These are phyloP conservation scores for Ogataea pilisensis DNA, from an alignment of 805 yeast species.

Conservation along the genomic window DNA sequence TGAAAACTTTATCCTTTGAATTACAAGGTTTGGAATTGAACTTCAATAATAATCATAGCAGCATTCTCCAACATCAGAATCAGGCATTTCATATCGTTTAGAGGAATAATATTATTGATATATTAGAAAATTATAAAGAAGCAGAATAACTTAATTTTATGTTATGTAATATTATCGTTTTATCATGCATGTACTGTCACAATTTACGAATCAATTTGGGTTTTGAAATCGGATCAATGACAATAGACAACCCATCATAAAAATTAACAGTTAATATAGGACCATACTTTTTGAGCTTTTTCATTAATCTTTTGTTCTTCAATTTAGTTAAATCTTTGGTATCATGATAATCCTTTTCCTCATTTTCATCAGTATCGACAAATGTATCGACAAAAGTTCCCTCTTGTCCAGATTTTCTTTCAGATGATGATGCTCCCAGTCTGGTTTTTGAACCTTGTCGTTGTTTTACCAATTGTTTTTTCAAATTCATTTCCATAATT, in stretches of 20 bases:
- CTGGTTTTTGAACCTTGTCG: no score
- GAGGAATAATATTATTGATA: no score
- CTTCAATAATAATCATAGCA: constrained; percentile 4
- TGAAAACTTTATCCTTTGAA: constrained; percentile 20
- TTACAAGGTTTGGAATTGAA: constrained; percentile 15
- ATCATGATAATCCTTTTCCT: constrained; percentile 21
- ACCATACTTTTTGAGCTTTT: constrained; percentile 30
- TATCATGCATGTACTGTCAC: no score
- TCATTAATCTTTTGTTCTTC: constrained; percentile 7
- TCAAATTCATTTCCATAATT: constrained; percentile 28
- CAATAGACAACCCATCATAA: constrained; percentile 34
- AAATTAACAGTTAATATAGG: constrained; percentile 35
- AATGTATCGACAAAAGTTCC: constrained; percentile 6
- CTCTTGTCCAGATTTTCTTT: no score
- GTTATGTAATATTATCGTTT: no score
- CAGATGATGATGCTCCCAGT: no score
- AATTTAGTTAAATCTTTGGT: constrained; percentile 12
- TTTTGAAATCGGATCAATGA: constrained; percentile 37
- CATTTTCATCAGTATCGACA: constrained; percentile 8
- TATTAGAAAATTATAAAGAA: no score
- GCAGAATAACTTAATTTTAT: no score
- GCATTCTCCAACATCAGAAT: background rate
- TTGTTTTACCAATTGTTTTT: constrained; percentile 28
- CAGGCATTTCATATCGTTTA: no score
- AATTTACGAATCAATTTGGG: constrained; percentile 16